These are phyloP conservation scores for Phytophthora meadii DNA, from an alignment of 352 stramenopile genomes.

Conservation along the genomic window DNA sequence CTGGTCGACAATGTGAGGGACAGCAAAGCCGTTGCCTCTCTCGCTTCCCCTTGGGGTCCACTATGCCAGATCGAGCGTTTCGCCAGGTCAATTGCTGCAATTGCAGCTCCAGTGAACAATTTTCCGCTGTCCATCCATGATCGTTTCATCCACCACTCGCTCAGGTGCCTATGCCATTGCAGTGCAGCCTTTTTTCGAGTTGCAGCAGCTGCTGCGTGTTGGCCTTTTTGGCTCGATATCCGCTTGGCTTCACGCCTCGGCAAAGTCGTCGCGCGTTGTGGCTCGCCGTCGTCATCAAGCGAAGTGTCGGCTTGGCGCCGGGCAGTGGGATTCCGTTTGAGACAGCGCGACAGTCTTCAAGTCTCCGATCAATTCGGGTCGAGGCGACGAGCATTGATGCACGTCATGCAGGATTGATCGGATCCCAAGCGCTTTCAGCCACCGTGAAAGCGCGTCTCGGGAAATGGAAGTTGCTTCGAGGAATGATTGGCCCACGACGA, in stretches of 20 bases:
- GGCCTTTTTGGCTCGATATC: constrained; percentile 21
- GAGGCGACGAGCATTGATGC: neutral
- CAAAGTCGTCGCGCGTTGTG: constrained; percentile 26
- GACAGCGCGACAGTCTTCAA: constrained; percentile 14
- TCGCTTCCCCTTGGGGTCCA: neutral
- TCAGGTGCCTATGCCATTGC: constrained; percentile 10
- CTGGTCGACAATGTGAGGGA: too few species aligned
- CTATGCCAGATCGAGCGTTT: constrained; percentile 6
- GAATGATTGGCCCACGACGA: constrained; percentile 13
- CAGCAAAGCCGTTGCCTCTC: neutral
- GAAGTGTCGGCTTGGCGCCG: constrained; percentile 9
- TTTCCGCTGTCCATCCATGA: constrained; percentile 2
- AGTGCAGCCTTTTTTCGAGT: constrained; percentile 35
- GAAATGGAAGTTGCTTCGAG: neutral
- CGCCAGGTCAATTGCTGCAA: constrained; percentile 7
- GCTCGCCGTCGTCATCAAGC: constrained; percentile 20
- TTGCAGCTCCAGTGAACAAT: neutral
- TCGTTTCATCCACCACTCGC: neutral
- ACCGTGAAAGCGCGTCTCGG: neutral
- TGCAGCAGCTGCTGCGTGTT: constrained; percentile 38
- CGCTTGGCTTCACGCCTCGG: constrained; percentile 20
- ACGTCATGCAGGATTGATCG: neutral
- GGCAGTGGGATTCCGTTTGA: constrained; percentile 26
- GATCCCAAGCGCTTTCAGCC: neutral
- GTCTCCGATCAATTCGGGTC: too few species aligned